These are phyloP conservation scores for Ogataea pignaliae DNA, from an alignment of 805 yeast genomes.

Conservation along the genomic window DNA sequence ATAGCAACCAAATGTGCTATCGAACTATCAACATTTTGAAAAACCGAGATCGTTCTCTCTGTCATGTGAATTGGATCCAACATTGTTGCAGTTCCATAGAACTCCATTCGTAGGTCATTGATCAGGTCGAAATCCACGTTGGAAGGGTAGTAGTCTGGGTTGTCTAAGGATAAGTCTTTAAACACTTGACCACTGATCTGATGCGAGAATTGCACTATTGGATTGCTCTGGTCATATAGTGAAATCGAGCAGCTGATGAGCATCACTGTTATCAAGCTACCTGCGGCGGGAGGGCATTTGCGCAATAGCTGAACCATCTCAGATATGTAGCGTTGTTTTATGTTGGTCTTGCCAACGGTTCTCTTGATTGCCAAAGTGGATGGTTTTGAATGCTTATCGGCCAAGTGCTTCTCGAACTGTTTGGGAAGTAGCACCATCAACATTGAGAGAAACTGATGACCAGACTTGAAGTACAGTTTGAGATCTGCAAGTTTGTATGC, in stretches of 20 bases:
- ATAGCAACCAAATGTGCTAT: slow-evolving; percentile 13
- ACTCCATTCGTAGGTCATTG: slow-evolving; percentile 20
- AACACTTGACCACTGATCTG: slow-evolving; percentile 20
- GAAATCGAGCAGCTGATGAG: slow-evolving; percentile 30
- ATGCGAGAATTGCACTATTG: slow-evolving; percentile 27
- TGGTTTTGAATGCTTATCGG: slow-evolving; percentile 17
- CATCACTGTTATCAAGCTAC: slow-evolving; percentile 29
- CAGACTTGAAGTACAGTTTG: slow-evolving; percentile 24
- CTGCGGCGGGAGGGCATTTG: slow-evolving; percentile 24
- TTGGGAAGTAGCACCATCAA: slow-evolving; percentile 31
- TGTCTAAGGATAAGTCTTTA: slow-evolving; percentile 27
- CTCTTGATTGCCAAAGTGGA: slow-evolving; percentile 21
- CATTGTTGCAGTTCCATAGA: slow-evolving; percentile 23
- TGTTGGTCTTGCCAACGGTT: slow-evolving; percentile 15
- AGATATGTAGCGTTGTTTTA: slow-evolving; percentile 24
- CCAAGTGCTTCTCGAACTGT: slow-evolving; percentile 24
- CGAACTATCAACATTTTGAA: slow-evolving; percentile 13
- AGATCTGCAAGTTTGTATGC: slow-evolving; percentile 27
- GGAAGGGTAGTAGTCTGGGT: slow-evolving; percentile 19
- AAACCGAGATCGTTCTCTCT: slow-evolving; percentile 9
- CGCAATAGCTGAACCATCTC: slow-evolving; percentile 21
- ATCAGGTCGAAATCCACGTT: slow-evolving; percentile 14
- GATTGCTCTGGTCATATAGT: slow-evolving; percentile 20
- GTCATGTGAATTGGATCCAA: slow-evolving; percentile 15
- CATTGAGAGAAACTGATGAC: slow-evolving; percentile 31